A percentile compares a stretch with the other conserved stretches of the same genome.
phyloP scores from a whole-genome alignment of 495 filamentous ascomycete genomes.

The Baudoinia panamericana region DNA sequence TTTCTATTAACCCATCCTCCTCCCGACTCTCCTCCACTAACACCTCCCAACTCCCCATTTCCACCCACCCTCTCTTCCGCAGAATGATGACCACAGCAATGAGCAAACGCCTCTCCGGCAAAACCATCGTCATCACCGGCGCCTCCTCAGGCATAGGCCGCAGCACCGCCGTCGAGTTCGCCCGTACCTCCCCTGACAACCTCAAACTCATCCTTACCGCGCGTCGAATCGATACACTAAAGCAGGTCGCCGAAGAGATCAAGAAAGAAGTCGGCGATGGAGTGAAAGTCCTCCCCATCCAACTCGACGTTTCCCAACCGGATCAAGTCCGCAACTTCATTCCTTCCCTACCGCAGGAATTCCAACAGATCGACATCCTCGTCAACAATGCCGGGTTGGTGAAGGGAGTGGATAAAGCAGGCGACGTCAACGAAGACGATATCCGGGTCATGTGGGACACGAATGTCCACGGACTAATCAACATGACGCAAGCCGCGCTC shows the following conservation, averaged over 20 bases:
- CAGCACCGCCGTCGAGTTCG: slow-evolving; percentile 81
- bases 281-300: slow-evolving; percentile 66
- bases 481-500: slow-evolving; percentile 90
- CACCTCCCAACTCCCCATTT: too few species aligned
- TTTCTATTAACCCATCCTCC: too few species aligned
- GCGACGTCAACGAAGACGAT: slow-evolving; percentile 70
- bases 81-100: slow-evolving; percentile 61
- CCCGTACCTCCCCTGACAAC: slow-evolving; percentile 64
- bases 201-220: slow-evolving; percentile 82
- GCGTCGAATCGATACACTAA: slow-evolving; percentile 62
- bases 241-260: slow-evolving; percentile 66
- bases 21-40: too few species aligned
- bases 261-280: slow-evolving; percentile 64
- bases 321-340: slow-evolving; percentile 68
- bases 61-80: not conserved
- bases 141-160: slow-evolving; percentile 88
- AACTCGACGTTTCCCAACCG: slow-evolving; percentile 75
- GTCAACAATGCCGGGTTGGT: slow-evolving; percentile 96
- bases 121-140: slow-evolving; percentile 85
- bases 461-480: slow-evolving; percentile 88
- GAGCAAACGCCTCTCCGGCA: slow-evolving; percentile 78
- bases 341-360: slow-evolving; percentile 60
- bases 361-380: slow-evolving; percentile 72
- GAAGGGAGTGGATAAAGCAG: slow-evolving; percentile 75
- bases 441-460: slow-evolving; percentile 79